These are phyloP conservation scores for Leccinum discolor DNA, from an alignment of 1,284 basidiomycete genomes.

Conservation along the genomic window DNA sequence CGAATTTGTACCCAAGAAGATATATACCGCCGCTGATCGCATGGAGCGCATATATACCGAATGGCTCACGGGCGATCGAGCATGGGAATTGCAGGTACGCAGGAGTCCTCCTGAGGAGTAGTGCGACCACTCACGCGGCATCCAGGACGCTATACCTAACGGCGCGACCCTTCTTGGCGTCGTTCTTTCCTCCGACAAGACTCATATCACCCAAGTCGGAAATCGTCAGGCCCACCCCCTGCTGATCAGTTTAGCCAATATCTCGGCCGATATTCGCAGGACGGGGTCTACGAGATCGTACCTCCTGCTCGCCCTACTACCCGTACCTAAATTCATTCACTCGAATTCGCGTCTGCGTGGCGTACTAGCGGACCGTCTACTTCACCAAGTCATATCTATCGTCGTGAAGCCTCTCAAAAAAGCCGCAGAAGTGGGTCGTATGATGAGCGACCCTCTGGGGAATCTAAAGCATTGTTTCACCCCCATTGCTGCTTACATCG, in stretches of 20 bases:
- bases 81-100: constrained; percentile 2
- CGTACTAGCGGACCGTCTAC: no score
- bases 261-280: background rate
- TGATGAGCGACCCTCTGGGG: no score
- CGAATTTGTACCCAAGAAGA: background rate
- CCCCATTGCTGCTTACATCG: no score
- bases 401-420: no score
- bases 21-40: background rate
- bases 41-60: background rate
- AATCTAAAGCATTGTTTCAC: no score
- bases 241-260: background rate
- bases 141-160: background rate
- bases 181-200: background rate
- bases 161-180: background rate
- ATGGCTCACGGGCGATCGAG: background rate
- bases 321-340: no score
- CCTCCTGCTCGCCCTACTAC: background rate
- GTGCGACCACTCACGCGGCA: background rate
- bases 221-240: background rate
- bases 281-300: background rate
- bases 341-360: no score
- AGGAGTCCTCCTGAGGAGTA: background rate
- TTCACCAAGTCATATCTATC: no score
- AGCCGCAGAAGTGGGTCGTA: no score
- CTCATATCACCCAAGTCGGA: background rate